These are phyloP conservation scores for Penicillium soppii DNA, from an alignment of 495 filamentous ascomycete genomes.

Conservation along the genomic window DNA sequence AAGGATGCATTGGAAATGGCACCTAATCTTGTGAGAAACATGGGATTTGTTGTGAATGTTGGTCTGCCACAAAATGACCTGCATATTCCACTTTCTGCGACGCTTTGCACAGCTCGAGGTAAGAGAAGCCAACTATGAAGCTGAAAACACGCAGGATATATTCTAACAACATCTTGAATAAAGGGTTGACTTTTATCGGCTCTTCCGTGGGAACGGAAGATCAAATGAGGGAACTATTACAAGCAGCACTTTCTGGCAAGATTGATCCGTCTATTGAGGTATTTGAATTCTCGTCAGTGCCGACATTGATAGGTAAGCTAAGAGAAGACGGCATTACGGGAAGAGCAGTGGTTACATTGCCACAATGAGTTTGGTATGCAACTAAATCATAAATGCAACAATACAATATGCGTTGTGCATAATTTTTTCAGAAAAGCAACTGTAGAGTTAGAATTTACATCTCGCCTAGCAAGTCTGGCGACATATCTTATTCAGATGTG, in stretches of 20 bases:
- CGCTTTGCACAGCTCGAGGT: conserved; percentile 30
- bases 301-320: conserved; percentile 16
- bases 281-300: conserved; percentile 21
- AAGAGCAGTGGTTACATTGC: conserved; percentile 25
- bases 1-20: conserved; percentile 26
- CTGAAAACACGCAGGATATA: no score
- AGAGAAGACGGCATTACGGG: conserved; percentile 21
- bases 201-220: conserved; percentile 31
- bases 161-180: not conserved
- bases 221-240: conserved; percentile 24
- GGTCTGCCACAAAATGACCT: conserved; percentile 30
- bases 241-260: conserved; percentile 17
- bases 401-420: no score
- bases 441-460: no score
- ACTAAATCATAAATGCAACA: not conserved
- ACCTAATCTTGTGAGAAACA: conserved; percentile 26
- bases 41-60: conserved; percentile 29
- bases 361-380: conserved; percentile 8
- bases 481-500: no score
- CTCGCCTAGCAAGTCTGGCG: no score
- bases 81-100: conserved; percentile 27
- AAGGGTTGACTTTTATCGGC: conserved; percentile 27
- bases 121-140: not conserved
- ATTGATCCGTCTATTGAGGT: conserved; percentile 25
- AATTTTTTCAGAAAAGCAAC: no score